Conservation (phyloP, 2,329 filamentous ascomycete genomes). For the Paecilomyces formosus region DNA sequence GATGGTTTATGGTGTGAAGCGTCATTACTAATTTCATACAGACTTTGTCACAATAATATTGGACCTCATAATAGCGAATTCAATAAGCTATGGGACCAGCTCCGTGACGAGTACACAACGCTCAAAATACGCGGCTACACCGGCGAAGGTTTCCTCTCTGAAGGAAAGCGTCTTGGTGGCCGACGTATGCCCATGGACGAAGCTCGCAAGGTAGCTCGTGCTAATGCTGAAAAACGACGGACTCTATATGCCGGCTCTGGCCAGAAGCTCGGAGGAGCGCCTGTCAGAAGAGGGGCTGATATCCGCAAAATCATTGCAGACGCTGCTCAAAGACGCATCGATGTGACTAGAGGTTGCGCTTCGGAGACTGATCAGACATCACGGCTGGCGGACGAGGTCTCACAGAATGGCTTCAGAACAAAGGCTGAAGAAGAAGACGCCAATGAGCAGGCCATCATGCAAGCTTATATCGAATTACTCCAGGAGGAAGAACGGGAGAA, state of each 20-base stretch:
- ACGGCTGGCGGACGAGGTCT: slow-evolving; percentile 61
- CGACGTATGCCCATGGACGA: slow-evolving; percentile 59
- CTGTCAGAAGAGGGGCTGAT: slow-evolving; percentile 52
- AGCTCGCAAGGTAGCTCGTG: slow-evolving; percentile 64
- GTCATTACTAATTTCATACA: slow-evolving; percentile 15
- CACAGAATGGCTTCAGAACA: slow-evolving; percentile 68
- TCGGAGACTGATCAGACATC: slow-evolving; percentile 59
- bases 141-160: slow-evolving; percentile 76
- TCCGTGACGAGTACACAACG: slow-evolving; percentile 75
- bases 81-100: slow-evolving; percentile 78
- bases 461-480: slow-evolving; percentile 78
- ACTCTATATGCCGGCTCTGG: slow-evolving; percentile 56
- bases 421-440: slow-evolving; percentile 82
- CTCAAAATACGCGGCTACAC: slow-evolving; percentile 77
- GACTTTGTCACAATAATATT: slow-evolving; percentile 74
- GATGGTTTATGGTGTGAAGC: not conserved
- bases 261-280: slow-evolving; percentile 62
- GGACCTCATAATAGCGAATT: slow-evolving; percentile 79
- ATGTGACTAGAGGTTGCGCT: slow-evolving; percentile 65
- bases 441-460: slow-evolving; percentile 77
- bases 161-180: slow-evolving; percentile 68
- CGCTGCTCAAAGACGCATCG: slow-evolving; percentile 62
- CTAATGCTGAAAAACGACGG: slow-evolving; percentile 64
- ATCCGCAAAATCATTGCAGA: slow-evolving; percentile 65
- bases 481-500: slow-evolving; percentile 66